Conservation (phyloP, 2,329 filamentous ascomycete genomes). For the Diplodia seriata region DNA sequence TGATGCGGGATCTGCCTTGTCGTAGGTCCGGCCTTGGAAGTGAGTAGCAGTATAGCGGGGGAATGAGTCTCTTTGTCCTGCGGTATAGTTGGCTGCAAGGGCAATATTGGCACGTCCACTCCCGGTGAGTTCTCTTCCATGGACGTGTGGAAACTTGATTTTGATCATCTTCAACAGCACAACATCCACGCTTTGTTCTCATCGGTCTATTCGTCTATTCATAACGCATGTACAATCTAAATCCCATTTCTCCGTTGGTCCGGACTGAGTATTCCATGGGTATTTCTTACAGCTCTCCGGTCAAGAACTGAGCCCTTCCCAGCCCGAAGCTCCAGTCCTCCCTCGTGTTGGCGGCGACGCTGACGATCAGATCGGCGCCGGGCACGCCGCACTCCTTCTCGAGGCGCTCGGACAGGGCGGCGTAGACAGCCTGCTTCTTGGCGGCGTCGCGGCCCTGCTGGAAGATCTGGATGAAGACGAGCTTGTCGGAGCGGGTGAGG, state of each 20-base stretch:
- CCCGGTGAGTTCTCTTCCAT: neutral
- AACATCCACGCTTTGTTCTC: neutral
- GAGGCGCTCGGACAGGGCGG: slow-evolving; percentile 38
- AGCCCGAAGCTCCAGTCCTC: slow-evolving; percentile 46
- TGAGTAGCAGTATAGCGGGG: neutral
- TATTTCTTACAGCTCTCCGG: slow-evolving; percentile 34
- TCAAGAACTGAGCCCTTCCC: slow-evolving; percentile 43
- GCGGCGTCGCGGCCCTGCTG: slow-evolving; percentile 42
- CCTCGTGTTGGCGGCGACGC: slow-evolving; percentile 37
- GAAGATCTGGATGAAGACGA: slow-evolving; percentile 45
- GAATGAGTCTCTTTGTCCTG: neutral
- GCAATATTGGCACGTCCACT: neutral
- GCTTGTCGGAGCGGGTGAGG: slow-evolving; percentile 38
- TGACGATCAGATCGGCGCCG: slow-evolving; percentile 42
- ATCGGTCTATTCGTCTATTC: slow-evolving; percentile 13
- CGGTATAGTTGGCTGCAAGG: neutral
- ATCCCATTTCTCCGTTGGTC: neutral
- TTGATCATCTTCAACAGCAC: neutral
- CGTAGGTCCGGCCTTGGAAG: neutral
- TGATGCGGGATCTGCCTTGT: neutral
- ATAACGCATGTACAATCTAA: neutral
- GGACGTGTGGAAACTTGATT: neutral
- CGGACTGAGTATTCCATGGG: no score
- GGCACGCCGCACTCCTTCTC: slow-evolving; percentile 37
- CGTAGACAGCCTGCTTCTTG: slow-evolving; percentile 40